Conservation (phyloP, 306 rosid genomes). For the Inga oerstediana region DNA sequence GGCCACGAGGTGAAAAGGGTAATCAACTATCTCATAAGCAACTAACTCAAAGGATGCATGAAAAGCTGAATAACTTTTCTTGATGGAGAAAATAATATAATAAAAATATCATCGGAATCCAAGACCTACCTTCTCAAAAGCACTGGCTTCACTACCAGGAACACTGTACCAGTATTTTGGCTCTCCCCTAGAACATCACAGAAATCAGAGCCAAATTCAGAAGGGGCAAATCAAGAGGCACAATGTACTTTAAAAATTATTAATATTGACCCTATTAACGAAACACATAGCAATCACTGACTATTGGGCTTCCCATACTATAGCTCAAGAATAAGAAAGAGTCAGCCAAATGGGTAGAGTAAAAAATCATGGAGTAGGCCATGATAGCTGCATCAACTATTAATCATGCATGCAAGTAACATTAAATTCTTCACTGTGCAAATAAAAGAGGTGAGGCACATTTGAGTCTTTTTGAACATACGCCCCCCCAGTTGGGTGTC, state of each 20-base stretch:
- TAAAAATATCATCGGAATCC: conserved; percentile 34
- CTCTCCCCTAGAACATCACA: conserved; percentile 83
- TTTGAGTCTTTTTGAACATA: conserved; percentile 20
- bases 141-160: conserved; percentile 85
- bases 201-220: conserved; percentile 33
- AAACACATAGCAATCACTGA: conserved; percentile 7
- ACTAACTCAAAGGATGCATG: conserved; percentile 14
- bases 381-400: neutral
- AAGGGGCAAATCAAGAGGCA: conserved; percentile 12
- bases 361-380: neutral
- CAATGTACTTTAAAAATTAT: conserved; percentile 20
- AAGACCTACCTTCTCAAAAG: conserved; percentile 82
- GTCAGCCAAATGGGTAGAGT: neutral
- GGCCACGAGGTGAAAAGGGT: neutral
- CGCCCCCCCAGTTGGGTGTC: neutral
- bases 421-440: neutral
- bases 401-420: neutral
- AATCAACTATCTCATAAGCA: conserved; percentile 13
- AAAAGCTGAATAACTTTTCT: neutral
- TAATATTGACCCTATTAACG: conserved; percentile 4
- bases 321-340: conserved; percentile 15
- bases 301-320: conserved; percentile 20
- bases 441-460: conserved; percentile 12
- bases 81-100: neutral
- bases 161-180: conserved; percentile 99